These are phyloP conservation scores for Aureobasidium sp. DNA, from an alignment of 2,329 filamentous ascomycete genomes.

Conservation along the genomic window DNA sequence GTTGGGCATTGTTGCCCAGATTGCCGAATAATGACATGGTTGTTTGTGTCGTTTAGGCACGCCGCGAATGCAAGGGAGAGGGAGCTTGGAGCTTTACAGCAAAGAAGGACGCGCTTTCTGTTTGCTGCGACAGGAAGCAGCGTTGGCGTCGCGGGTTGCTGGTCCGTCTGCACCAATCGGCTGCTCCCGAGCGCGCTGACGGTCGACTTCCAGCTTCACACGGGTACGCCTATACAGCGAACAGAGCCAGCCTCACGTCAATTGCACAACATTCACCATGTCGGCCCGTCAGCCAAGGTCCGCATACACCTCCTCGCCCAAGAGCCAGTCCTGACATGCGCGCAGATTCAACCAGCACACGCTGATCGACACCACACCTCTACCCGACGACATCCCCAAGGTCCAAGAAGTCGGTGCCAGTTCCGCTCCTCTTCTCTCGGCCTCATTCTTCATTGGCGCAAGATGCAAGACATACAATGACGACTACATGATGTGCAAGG, in stretches of 20 bases:
- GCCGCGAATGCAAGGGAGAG: neutral
- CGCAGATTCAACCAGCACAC: slow-evolving; percentile 85
- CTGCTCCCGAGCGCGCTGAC: slow-evolving; percentile 3
- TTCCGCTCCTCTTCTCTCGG: slow-evolving; percentile 84
- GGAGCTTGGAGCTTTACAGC: neutral
- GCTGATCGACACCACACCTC: slow-evolving; percentile 91
- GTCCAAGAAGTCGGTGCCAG: slow-evolving; percentile 90
- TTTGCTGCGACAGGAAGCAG: neutral
- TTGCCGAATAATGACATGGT: slow-evolving; percentile 10
- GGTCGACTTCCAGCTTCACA: slow-evolving; percentile 10
- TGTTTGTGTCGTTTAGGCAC: neutral
- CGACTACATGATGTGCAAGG: slow-evolving; percentile 99
- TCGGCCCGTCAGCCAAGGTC: slow-evolving; percentile 53
- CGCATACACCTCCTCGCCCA: slow-evolving; percentile 15
- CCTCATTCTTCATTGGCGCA: slow-evolving; percentile 93
- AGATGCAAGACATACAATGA: slow-evolving; percentile 94
- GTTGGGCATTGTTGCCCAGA: neutral
- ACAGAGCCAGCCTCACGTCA: slow-evolving; percentile 5
- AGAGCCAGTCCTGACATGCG: slow-evolving; percentile 11
- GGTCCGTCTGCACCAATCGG: neutral
- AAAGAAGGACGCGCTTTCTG: slow-evolving; percentile 5
- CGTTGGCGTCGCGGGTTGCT: neutral
- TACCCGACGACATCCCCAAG: slow-evolving; percentile 83
- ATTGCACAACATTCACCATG: slow-evolving; percentile 40
- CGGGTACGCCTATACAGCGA: neutral